Evolutionary conservation across 192 early-diverging fungal species (phyloP).

Genomic region (Glomus cerebriforme): DNA sequence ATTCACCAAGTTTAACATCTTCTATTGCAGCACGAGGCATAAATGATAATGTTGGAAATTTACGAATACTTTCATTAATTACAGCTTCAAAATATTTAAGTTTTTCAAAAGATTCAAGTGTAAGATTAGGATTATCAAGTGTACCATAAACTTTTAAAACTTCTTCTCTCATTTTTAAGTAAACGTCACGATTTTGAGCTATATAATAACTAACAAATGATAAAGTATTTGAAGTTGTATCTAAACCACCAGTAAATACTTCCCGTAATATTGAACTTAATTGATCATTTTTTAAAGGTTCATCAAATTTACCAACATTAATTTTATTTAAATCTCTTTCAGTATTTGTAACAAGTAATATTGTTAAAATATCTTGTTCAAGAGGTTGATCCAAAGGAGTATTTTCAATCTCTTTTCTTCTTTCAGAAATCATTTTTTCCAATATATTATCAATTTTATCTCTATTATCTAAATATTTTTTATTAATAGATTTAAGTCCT

Average conservation of each 20-base stretch:
- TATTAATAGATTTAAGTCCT: background rate
- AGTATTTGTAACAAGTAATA: slow-evolving; percentile 11
- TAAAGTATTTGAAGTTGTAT: slow-evolving; percentile 10
- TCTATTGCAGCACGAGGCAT: background rate
- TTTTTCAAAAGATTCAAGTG: background rate
- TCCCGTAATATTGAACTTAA: background rate
- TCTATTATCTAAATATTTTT: slow-evolving; percentile 7
- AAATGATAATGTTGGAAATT: background rate
- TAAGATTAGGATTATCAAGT: background rate
- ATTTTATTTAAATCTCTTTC: slow-evolving; percentile 9
- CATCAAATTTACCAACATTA: background rate
- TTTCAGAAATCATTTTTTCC: background rate
- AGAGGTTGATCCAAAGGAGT: background rate
- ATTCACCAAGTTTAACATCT: slow-evolving; percentile 13
- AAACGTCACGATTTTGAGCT: background rate
- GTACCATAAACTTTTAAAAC: background rate
- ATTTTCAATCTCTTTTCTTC: slow-evolving; percentile 17
- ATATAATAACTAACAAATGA: background rate
- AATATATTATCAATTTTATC: background rate
- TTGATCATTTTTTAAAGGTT: slow-evolving; percentile 13
- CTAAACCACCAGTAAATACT: slow-evolving; percentile 12
- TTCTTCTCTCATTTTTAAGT: slow-evolving; percentile 6
- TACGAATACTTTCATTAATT: background rate
- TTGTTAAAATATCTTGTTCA: background rate
- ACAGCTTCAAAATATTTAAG: slow-evolving; percentile 10